Percentiles rank a stretch among this genome's conserved stretches.
Conservation (phyloP, 441 rosid species). For the Adansonia gregorii region DNA sequence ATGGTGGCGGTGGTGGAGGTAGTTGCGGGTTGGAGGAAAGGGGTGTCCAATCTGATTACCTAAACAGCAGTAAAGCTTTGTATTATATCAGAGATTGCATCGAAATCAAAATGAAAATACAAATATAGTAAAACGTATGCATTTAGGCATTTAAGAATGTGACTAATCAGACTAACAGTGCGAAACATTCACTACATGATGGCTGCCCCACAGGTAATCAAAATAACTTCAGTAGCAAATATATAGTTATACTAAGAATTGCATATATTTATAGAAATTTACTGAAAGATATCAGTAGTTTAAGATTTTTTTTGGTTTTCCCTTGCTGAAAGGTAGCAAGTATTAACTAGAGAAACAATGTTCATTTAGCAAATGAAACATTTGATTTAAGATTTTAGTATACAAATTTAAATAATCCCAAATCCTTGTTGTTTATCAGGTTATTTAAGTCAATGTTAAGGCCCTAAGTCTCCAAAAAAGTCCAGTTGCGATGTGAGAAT, state of each 20-base stretch:
- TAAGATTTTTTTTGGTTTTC: neutral
- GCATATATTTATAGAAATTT: neutral
- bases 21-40: neutral
- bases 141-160: neutral
- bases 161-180: neutral
- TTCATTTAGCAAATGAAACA: neutral
- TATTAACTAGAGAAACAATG: neutral
- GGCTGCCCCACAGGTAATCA: neutral
- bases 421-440: neutral
- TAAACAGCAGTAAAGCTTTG: neutral
- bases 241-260: neutral
- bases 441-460: neutral
- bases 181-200: neutral
- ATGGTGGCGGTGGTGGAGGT: neutral
- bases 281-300: neutral
- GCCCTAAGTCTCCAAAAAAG: neutral
- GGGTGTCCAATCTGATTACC: neutral
- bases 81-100: neutral
- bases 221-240: neutral
- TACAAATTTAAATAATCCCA: neutral
- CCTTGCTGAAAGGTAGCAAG: neutral
- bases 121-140: neutral
- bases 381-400: slow-evolving; percentile 4
- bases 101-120: neutral
- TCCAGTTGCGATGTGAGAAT: neutral